Conservation (phyloP, 768 basidiomycete species). For the Clavulina sp. region DNA sequence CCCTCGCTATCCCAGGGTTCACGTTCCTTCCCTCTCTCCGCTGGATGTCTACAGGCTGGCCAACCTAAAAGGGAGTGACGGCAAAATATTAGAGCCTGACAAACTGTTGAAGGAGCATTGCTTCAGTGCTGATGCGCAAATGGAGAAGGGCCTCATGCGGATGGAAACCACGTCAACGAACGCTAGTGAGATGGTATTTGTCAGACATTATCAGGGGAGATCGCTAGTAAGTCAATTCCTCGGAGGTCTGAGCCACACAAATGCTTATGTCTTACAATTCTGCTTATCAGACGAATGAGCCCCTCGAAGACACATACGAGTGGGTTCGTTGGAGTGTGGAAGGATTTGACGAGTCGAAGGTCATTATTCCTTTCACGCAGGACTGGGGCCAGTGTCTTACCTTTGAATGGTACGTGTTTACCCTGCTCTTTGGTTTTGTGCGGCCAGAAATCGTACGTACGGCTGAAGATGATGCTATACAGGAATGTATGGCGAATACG, state of each 20-base stretch:
- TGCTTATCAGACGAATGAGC: not conserved
- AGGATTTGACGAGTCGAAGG: constrained; percentile 12
- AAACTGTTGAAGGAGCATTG: constrained; percentile 16
- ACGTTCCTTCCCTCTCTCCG: constrained; percentile 17
- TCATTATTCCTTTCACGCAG: too few species aligned
- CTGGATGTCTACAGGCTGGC: constrained; percentile 15
- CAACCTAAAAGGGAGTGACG: constrained; percentile 7
- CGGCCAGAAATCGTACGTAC: too few species aligned
- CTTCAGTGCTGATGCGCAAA: constrained; percentile 19
- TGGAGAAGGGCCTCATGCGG: constrained; percentile 17
- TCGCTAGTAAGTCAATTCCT: constrained; percentile 6
- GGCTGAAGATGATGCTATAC: too few species aligned
- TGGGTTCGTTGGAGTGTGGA: not conserved
- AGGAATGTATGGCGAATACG: constrained; percentile 9
- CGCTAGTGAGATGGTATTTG: constrained; percentile 19
- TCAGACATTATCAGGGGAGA: constrained; percentile 18
- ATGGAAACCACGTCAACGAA: constrained; percentile 15
- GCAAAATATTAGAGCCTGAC: not conserved
- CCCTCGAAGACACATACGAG: not conserved
- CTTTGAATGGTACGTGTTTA: constrained; percentile 18
- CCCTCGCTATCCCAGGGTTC: constrained; percentile 16
- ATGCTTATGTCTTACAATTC: not conserved
- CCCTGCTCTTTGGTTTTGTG: not conserved
- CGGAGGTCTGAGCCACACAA: not conserved
- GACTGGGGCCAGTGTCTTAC: constrained; percentile 20